Evolutionary conservation across 2,329 filamentous ascomycete genomes (phyloP).

Genomic region (Graphium sp.): DNA sequence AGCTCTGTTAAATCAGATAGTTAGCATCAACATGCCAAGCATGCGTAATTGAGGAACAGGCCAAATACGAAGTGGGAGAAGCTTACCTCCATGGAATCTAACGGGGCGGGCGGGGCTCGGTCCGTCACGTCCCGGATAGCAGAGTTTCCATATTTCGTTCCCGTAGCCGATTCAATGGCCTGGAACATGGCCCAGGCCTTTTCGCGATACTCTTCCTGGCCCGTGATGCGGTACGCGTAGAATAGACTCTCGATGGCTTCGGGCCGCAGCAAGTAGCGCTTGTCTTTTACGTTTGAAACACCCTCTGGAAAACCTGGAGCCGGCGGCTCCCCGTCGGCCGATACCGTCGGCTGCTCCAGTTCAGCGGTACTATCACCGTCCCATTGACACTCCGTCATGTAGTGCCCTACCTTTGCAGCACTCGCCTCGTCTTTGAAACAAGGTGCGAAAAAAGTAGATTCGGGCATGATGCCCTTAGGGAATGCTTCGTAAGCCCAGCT

Average conservation of each 20-base stretch:
- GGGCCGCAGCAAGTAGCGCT: constrained; percentile 29
- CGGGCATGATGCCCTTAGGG: constrained; percentile 40
- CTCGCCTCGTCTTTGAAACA: constrained; percentile 19
- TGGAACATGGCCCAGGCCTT: constrained; percentile 35
- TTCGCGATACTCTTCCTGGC: constrained; percentile 25
- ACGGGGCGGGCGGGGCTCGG: constrained; percentile 15
- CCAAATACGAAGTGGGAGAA: constrained; percentile 1
- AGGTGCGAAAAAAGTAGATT: constrained; percentile 27
- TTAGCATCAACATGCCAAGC: constrained; percentile 5
- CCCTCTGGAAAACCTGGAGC: constrained; percentile 35
- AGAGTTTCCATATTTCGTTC: constrained; percentile 27
- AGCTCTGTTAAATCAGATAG: constrained; percentile 30
- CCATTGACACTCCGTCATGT: constrained; percentile 12
- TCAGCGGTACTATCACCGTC: too few relatives aligned
- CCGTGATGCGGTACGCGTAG: constrained; percentile 33
- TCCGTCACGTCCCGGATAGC: constrained; percentile 24
- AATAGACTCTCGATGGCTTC: constrained; percentile 37
- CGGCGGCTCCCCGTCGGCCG: constrained; percentile 33
- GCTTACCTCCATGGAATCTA: constrained; percentile 45
- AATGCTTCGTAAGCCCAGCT: constrained; percentile 39
- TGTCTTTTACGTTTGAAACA: constrained; percentile 39
- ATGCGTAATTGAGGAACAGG: constrained; percentile 8
- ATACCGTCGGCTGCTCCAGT: too few relatives aligned
- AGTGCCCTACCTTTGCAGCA: constrained; percentile 1
- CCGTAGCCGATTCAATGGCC: constrained; percentile 24